Base-by-base conservation (phyloP, 805 yeast species). In the Candida palmyrensis region DNA sequence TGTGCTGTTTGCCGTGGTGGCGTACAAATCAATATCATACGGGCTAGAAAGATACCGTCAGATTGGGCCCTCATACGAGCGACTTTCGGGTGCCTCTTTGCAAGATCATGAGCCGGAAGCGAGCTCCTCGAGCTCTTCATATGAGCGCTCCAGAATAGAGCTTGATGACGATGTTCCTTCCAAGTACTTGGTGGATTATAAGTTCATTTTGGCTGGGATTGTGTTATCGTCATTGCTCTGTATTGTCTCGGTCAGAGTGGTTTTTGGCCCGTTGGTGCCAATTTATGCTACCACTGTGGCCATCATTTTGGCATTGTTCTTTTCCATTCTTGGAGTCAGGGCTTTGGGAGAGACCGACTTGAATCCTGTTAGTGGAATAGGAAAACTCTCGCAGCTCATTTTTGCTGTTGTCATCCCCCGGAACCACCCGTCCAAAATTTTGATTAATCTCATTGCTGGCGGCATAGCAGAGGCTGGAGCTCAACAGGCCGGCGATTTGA, bases 401-500 rank as follows among this genome's bases (percentile, higher is more conserved):
- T 87, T 92, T 57, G 96, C 97, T 0, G 51, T 87, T 9, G 68
- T 90, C 5, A 71, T 88, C 17, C 96, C 96, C 0, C 66, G 68
- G 20, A 55, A 66, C 28, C 83, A 79, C 37, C 94, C 94, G 1
- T 88, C 94, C 2, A 75, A 87, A 8, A 86, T 92, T 4, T 61
- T 90, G 25, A 77, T 87, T 28, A 92, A 90, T 51, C 64, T 90
- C 30, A 82, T 90, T 1, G 96, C 97, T 3, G 98, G 98, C 12
- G 98, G 96, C 10, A 79, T 90, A 26, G 94, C 97, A 1, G 98
- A 90, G 61, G 97, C 97, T 0, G 97, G 97, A 6, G 96, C 98
- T 2, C 97, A 92, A 61, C 98, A 90, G 59, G 97, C 97, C 2
- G 97, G 98, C 19, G 98, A 90, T 59, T 67, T 90, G 51, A 85